phyloP scores from a whole-genome alignment of 257 asterid genomes.

The Rhazya stricta region DNA sequence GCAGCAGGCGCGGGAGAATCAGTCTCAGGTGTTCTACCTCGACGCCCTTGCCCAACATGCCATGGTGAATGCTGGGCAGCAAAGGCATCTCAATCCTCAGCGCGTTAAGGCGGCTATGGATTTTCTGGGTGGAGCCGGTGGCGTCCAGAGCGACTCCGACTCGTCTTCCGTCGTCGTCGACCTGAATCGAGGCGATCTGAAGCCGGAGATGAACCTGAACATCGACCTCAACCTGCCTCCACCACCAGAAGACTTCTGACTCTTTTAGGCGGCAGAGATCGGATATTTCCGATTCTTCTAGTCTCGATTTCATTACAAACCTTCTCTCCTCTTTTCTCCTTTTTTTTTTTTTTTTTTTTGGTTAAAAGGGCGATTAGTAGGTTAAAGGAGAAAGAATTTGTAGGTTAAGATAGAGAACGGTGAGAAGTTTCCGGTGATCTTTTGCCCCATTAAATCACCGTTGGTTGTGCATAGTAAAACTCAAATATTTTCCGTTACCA shows the following conservation, averaged over 20 bases:
- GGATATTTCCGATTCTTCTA: conserved; percentile 2
- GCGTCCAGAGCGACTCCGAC: conserved; percentile 19
- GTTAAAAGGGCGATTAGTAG: not conserved
- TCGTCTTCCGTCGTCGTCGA: conserved; percentile 25
- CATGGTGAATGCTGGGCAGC: not conserved
- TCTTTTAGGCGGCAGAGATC: conserved; percentile 1
- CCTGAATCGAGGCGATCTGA: conserved; percentile 18
- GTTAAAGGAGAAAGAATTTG: not conserved
- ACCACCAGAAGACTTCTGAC: conserved; percentile 33
- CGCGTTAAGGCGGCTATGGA: conserved; percentile 1
- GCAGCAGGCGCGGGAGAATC: conserved; percentile 3
- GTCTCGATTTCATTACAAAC: not conserved
- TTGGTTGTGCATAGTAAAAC: conserved; percentile 17
- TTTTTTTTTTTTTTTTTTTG: too few relatives aligned
- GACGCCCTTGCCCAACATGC: conserved; percentile 17
- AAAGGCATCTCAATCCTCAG: not conserved
- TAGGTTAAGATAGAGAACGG: conserved; percentile 18
- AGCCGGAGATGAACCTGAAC: conserved; percentile 3
- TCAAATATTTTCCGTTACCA: not conserved
- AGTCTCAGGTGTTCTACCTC: conserved; percentile 9
- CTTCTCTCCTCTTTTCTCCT: not conserved
- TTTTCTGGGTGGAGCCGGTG: conserved; percentile 16
- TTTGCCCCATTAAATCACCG: conserved; percentile 16
- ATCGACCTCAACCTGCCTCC: conserved; percentile 29
- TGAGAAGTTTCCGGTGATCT: conserved; percentile 19